Evolutionary conservation across 2,329 filamentous ascomycete species (phyloP), one percentile per base, ranked within the genome.

Genomic region (Coleophoma cylindrospora): DNA sequence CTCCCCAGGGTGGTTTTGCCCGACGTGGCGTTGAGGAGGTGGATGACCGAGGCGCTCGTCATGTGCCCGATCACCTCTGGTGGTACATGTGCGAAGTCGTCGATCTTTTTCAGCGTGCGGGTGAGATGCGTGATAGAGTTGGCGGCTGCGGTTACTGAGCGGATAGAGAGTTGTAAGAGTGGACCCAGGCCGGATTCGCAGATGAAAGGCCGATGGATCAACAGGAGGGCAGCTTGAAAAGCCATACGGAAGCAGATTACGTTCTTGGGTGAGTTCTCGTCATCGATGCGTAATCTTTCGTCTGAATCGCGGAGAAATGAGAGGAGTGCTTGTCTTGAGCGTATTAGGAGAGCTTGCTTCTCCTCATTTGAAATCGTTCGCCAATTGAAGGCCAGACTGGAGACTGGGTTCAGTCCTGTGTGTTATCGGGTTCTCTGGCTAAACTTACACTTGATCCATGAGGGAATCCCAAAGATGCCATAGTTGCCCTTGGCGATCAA

Each of bases 401-500:
- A 9, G 4, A 8, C 9, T 10, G 2, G 2, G 9, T 12, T 27
- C 14, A 27, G 15, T 43, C 10, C 17, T 21, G 13, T 19, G 7
- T n/a, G 9, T 43, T 4, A 11, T 19, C 4, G 4, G 22, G 10
- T 1, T 10, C 9, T 9, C 8, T 17, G 15, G 15, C 13, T 9
- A 17, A 21, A 21, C 40, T 43, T 22, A 43, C 40, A 43, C 44
- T 51, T 56, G 49, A 43, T 57, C 50, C 52, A 57, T 53, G 19
- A 50, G 48, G 15, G 54, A 55, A 34, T 54, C 54, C 54, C 54
- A 57, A 12, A 57, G 36, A 47, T 57, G 53, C 54, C 54, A 57
- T 21, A 55, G 27, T 40, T 53, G 43, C 17, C 48, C 46, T 27
- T 50, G 50, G 12, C 48, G 37, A 17, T 53, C 48, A 47, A 51